These are phyloP conservation scores for Coemansia sp. DNA, from an alignment of 192 early-diverging fungal species.

Conservation along the genomic window DNA sequence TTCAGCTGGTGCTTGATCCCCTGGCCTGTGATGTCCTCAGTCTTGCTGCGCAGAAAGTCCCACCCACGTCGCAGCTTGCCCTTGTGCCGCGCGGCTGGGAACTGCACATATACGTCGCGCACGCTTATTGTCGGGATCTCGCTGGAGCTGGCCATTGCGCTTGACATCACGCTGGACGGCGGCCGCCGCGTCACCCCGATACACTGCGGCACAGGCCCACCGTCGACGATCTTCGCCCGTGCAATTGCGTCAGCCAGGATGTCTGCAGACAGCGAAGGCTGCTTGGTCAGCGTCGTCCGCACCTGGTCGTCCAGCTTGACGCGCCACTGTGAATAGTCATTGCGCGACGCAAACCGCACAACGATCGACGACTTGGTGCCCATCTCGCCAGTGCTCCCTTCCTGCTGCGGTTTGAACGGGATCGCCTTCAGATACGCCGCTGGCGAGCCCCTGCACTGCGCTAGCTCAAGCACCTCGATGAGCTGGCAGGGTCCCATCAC, in stretches of 20 bases:
- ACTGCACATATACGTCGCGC: conserved; percentile 51
- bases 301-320: conserved; percentile 44
- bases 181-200: conserved; percentile 29
- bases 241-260: conserved; percentile 45
- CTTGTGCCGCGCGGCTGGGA: conserved; percentile 34
- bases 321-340: conserved; percentile 40
- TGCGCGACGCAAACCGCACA: conserved; percentile 40
- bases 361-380: conserved; percentile 29
- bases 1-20: conserved; percentile 49
- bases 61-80: conserved; percentile 50
- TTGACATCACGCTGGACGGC: conserved; percentile 28
- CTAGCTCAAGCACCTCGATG: conserved; percentile 47
- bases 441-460: conserved; percentile 41
- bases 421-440: conserved; percentile 32
- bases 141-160: conserved; percentile 21
- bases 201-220: conserved; percentile 13
- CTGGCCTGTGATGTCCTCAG: conserved; percentile 48
- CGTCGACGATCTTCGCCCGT: conserved; percentile 35
- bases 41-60: conserved; percentile 54
- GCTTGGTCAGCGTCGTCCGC: conserved; percentile 23
- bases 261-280: conserved; percentile 40
- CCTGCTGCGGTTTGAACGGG: conserved; percentile 12
- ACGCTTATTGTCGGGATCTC: conserved; percentile 50
- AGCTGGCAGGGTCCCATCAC: conserved; percentile 36
- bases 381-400: background rate